Base-by-base conservation (phyloP, 1,284 basidiomycete genomes). In the Melampsora occidentalis region DNA sequence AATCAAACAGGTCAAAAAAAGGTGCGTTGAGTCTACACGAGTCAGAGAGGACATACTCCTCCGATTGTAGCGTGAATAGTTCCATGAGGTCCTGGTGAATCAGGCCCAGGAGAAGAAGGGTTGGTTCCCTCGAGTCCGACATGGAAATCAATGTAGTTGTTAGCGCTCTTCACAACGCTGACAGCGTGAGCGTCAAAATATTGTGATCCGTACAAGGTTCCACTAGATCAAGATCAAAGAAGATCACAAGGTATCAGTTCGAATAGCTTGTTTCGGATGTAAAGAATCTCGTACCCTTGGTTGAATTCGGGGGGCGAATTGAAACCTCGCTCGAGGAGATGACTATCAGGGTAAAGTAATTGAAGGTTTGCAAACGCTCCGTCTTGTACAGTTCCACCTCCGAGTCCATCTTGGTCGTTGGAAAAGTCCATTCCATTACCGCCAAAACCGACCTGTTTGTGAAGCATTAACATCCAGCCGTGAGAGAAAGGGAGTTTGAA, bases 361-460 rank as follows among this genome's bases (percentile, higher is more conserved):
- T 59, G 49, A 49, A 75, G 42, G 14, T 75, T 67, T 14, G 71
- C 71, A 18, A 75, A 75, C 22, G 71, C 71, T 20, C 71, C 71
- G 46, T 75, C 71, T 12, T 48, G 2, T 2, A 75, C 71, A 28
- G 48, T 31, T 5, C 71, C 65, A n/a, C 71, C 65, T 22, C 35
- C 39, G 5, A 75, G 53, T 3, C 39, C 49, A 51, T 59, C 48
- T 39, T 51, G 18, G 20, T 22, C 35, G 28, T 28, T 14, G 46
- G n/a, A 35, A 57, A 59, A 42, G 25, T 22, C 22, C 12, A 39
- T 49, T 10, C 71, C 71, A 31, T 59, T 68, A 9, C 48, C 57
- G 1, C 71, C 71, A 42, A 75, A 75, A 16, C 71, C 71, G 1
- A 57, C 61, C 64, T 67, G 12, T 14, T 10, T 49, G 20, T 35